These are phyloP conservation scores for Plasmodium inui DNA, from an alignment of 169 alveolate species.

Conservation along the genomic window DNA sequence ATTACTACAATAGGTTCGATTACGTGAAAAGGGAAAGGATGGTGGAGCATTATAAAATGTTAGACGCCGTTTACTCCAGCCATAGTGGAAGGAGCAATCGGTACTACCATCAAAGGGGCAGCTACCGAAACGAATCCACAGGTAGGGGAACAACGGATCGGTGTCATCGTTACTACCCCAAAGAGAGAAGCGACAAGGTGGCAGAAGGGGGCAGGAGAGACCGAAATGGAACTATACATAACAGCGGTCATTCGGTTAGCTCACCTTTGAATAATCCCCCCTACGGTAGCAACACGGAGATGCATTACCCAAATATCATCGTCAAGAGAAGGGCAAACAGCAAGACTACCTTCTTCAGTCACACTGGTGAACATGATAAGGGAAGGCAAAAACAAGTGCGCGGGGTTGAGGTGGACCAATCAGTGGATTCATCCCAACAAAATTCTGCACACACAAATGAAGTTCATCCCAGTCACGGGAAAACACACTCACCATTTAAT, in stretches of 20 bases:
- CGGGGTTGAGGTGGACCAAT: not conserved
- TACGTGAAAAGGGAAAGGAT: slow-evolving; percentile 5
- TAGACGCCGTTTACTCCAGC: not conserved
- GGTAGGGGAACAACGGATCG: not conserved
- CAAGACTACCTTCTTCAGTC: not conserved
- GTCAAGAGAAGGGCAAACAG: not conserved
- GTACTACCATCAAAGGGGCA: not conserved
- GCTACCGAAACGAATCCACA: not conserved
- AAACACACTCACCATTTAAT: not conserved
- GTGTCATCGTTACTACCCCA: not conserved
- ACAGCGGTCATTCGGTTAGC: not conserved
- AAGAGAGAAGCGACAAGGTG: not conserved
- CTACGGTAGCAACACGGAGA: not conserved
- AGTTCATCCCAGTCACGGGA: not conserved
- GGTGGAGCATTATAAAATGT: not conserved
- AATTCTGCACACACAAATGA: slow-evolving; percentile 7
- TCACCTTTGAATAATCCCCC: not conserved
- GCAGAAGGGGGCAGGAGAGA: not conserved
- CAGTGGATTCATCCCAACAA: not conserved
- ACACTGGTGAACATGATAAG: not conserved
- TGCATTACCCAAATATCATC: not conserved
- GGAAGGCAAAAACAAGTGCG: not conserved
- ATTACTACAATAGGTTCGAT: not conserved
- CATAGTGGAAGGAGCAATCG: not conserved
- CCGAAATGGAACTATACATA: not conserved